phyloP scores from a whole-genome alignment of 805 yeast genomes.

The Ogataea saltuana region DNA sequence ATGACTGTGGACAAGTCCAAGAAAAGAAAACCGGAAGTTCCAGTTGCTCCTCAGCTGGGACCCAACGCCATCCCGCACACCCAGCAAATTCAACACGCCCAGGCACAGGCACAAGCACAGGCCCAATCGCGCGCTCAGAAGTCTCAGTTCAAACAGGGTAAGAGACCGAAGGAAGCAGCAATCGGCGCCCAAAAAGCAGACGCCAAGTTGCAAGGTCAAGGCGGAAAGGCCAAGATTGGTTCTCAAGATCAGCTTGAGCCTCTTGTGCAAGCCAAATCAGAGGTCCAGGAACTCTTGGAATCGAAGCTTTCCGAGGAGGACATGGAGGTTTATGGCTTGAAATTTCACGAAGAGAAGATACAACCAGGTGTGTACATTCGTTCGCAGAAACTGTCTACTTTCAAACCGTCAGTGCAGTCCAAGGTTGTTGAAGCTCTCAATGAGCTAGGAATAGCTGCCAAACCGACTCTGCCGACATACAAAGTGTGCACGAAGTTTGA shows the following conservation, averaged over 20 bases:
- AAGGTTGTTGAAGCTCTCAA: conserved; percentile 62
- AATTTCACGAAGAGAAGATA: conserved; percentile 71
- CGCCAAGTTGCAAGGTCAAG: conserved; percentile 3
- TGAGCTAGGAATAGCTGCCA: conserved; percentile 76
- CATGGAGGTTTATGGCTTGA: conserved; percentile 80
- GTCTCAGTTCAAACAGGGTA: conserved; percentile 13
- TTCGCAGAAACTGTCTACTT: conserved; percentile 73
- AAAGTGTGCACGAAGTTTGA: conserved; percentile 78
- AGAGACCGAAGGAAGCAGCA: conserved; percentile 2
- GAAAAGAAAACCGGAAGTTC: conserved; percentile 51
- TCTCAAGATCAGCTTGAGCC: conserved; percentile 24
- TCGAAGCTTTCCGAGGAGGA: conserved; percentile 70
- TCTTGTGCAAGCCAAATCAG: conserved; percentile 27
- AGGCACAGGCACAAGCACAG: conserved; percentile 16
- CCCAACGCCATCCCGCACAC: conserved; percentile 54
- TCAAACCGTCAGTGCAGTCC: conserved; percentile 73
- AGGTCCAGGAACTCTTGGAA: conserved; percentile 41
- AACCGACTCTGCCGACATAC: conserved; percentile 87
- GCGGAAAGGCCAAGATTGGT: no score
- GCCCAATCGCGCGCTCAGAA: conserved; percentile 18
- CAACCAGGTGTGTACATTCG: conserved; percentile 82
- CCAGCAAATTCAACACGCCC: conserved; percentile 31
- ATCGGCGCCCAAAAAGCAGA: conserved; percentile 6
- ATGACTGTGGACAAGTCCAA: conserved; percentile 67
- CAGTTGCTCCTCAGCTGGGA: conserved; percentile 59